phyloP scores from a whole-genome alignment of 2,329 filamentous ascomycete species.

The Xenosphaeropsis pyriputrescens region DNA sequence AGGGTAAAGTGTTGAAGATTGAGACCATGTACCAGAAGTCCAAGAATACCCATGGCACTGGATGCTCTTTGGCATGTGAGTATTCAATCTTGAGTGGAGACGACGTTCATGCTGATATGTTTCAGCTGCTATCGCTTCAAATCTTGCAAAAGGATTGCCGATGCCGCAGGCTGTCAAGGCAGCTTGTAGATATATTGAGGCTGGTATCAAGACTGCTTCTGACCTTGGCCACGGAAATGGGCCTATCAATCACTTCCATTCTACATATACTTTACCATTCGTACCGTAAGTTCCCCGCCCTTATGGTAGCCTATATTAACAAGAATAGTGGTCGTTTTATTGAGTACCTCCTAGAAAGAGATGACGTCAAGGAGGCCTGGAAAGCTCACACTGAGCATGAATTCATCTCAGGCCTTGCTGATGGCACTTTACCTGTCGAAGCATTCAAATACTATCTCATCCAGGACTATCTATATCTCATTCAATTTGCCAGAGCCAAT shows the following conservation, averaged over 20 bases:
- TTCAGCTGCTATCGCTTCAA: slow-evolving; percentile 57
- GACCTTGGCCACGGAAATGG: slow-evolving; percentile 47
- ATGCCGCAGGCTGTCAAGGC: slow-evolving; percentile 45
- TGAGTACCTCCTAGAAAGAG: slow-evolving; percentile 64
- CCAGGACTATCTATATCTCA: slow-evolving; percentile 82
- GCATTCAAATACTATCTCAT: slow-evolving; percentile 82
- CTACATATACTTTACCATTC: slow-evolving; percentile 52
- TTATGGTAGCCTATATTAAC: neutral
- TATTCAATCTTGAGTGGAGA: slow-evolving; percentile 5
- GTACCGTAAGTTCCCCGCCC: slow-evolving; percentile 25
- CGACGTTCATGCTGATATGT: slow-evolving; percentile 1
- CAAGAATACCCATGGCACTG: slow-evolving; percentile 84
- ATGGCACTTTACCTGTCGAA: slow-evolving; percentile 57
- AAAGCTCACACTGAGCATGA: slow-evolving; percentile 63
- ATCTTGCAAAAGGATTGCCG: slow-evolving; percentile 43
- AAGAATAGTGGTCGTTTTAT: slow-evolving; percentile 55
- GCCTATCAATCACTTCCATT: slow-evolving; percentile 69
- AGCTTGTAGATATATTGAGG: slow-evolving; percentile 60
- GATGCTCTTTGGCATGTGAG: slow-evolving; percentile 81
- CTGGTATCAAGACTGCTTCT: slow-evolving; percentile 38
- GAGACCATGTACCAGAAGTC: slow-evolving; percentile 58
- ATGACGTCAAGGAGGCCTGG: slow-evolving; percentile 65
- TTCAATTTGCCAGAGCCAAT: slow-evolving; percentile 79
- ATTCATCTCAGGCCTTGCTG: slow-evolving; percentile 65
- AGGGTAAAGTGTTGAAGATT: slow-evolving; percentile 40